Base-by-base conservation (phyloP, 2,329 filamentous ascomycete species). In the Leptographium wingfieldii region DNA sequence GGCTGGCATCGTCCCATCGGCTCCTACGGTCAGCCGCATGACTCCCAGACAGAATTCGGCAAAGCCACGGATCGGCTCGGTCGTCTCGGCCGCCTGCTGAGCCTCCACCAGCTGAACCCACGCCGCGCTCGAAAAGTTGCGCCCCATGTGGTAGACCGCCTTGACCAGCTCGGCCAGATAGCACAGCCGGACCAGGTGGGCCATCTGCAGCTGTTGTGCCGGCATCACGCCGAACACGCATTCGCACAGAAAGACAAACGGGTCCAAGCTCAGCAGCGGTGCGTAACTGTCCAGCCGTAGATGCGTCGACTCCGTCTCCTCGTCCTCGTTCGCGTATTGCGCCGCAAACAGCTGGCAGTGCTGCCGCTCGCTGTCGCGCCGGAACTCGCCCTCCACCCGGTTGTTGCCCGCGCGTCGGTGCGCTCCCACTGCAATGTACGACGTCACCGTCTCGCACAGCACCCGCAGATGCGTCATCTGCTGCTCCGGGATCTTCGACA, bases 91-190 rank as follows among this genome's bases (percentile, higher is more conserved):
- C 56, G 80, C 76, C 53, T 76, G 29, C 29, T n/a, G 22, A 22
- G 22, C 25, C 60, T 73, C 73, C 59, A 73, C 68, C 58, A 81
- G 72, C 31, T 74, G 72, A 12, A 80, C 68, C 77, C 79, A 85
- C 58, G 71, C 73, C 6, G 74, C 71, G 3, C 73, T 69, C 0
- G 80, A 75, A 55, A 83, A 77, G 67, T 82, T 82, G 56, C 76
- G 77, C 29, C 77, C 76, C 69, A 84, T 77, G 66, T 82, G 77
- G 63, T 78, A 79, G 19, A 90, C 80, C 6, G 91, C 85, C 73
- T 95, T 95, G 62, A 95, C 84, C 60, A 99, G 84, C 72, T 99
- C 94, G 3, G 90, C 90, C 59, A 95, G 79, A 69, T 95, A 96
- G 73, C 91, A 96, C 54, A 97, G 76, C 46, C 87, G 85, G 56